Evolutionary conservation across 1,284 basidiomycete species (phyloP).

Genomic region (Microbotryum saponariae): DNA sequence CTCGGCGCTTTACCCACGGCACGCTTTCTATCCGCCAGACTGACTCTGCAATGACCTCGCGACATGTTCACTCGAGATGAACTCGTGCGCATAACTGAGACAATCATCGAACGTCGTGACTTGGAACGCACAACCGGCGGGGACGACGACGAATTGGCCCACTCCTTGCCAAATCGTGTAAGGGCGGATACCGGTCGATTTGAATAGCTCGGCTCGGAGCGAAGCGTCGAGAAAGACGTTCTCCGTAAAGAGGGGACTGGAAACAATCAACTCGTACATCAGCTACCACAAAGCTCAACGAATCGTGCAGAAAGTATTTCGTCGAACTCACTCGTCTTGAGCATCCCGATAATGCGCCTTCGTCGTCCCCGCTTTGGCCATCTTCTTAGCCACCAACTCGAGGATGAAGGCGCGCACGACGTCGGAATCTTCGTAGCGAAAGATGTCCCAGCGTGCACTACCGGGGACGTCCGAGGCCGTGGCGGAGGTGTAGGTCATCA

Average conservation of each 20-base stretch:
- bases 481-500: constrained; percentile 70
- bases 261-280: too few species aligned
- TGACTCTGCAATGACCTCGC: constrained; percentile 31
- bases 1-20: too few species aligned
- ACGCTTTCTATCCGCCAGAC: background rate
- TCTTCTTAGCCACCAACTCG: constrained; percentile 36
- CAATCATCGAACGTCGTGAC: constrained; percentile 80
- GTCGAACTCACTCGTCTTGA: constrained; percentile 16
- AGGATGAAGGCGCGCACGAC: constrained; percentile 35
- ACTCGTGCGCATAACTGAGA: constrained; percentile 88
- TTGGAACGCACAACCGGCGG: constrained; percentile 74
- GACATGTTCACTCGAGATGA: constrained; percentile 87
- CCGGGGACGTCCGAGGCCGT: constrained; percentile 61
- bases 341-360: background rate
- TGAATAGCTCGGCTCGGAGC: constrained; percentile 60
- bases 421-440: constrained; percentile 67
- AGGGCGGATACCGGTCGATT: constrained; percentile 61
- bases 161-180: constrained; percentile 79
- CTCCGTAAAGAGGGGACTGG: constrained; percentile 77
- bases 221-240: constrained; percentile 70
- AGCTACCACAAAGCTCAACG: too few species aligned
- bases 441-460: constrained; percentile 87
- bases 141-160: constrained; percentile 88
- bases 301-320: too few species aligned
- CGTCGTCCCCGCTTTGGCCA: background rate